Conservation (phyloP, 2,329 filamentous ascomycete species). For the Monilinia vaccinii-corymbosi region DNA sequence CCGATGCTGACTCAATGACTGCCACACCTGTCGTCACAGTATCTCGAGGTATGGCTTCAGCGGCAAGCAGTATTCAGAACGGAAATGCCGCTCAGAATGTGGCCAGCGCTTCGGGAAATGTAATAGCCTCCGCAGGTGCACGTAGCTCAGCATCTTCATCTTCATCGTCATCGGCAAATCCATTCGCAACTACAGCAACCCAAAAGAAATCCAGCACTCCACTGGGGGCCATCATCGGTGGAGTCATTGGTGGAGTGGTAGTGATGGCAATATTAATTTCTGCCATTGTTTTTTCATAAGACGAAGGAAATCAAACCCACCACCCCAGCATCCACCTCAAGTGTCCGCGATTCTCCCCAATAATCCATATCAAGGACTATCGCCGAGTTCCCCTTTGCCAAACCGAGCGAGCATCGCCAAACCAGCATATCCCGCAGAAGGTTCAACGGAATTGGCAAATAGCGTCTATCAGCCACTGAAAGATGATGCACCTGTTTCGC, state of each 20-base stretch:
- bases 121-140: background rate
- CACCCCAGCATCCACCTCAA: background rate
- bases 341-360: background rate
- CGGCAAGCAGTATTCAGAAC: background rate
- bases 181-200: background rate
- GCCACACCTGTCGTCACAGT: background rate
- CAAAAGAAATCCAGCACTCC: background rate
- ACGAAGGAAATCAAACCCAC: background rate
- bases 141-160: background rate
- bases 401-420: background rate
- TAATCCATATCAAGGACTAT: background rate
- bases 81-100: background rate
- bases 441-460: background rate
- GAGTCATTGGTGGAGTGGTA: background rate
- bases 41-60: background rate
- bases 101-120: background rate
- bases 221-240: background rate
- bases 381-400: background rate
- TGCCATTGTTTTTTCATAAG: background rate
- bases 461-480: background rate
- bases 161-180: background rate
- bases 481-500: background rate
- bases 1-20: background rate
- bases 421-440: background rate
- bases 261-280: background rate